Conservation (phyloP, 2,329 filamentous ascomycete genomes). For the Elsinoe australis region DNA sequence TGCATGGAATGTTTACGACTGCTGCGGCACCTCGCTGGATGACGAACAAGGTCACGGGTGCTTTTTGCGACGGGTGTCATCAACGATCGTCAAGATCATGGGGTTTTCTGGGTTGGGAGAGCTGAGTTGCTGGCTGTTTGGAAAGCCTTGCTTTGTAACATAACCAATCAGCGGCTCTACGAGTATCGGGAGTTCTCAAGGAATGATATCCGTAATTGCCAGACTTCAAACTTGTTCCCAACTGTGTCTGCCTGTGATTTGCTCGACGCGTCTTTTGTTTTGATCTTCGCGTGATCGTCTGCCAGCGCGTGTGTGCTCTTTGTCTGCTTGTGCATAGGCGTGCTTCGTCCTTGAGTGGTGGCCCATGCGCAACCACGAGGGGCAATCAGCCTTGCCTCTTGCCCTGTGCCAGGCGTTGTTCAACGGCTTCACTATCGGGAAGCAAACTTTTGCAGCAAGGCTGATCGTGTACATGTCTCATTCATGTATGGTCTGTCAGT, state of each 20-base stretch:
- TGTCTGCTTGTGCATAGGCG: background rate
- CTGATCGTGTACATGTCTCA: background rate
- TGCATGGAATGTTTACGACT: constrained; percentile 30
- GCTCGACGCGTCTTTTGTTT: constrained; percentile 15
- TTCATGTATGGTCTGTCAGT: background rate
- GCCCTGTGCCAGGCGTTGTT: background rate
- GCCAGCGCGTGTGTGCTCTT: background rate
- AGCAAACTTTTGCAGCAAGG: background rate
- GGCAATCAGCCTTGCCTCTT: background rate
- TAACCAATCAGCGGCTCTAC: constrained; percentile 17
- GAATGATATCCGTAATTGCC: constrained; percentile 18
- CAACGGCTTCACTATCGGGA: constrained; percentile 11
- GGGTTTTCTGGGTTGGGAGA: constrained; percentile 15
- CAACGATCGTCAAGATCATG: constrained; percentile 27
- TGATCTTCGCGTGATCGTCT: background rate
- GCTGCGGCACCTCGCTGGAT: constrained; percentile 18
- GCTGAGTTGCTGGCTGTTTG: constrained; percentile 16
- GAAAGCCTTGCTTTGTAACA: constrained; percentile 16
- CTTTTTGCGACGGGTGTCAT: constrained; percentile 17
- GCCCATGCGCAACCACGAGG: background rate
- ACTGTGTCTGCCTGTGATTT: background rate
- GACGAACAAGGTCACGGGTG: constrained; percentile 13
- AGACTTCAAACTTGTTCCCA: constrained; percentile 2
- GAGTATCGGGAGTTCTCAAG: constrained; percentile 17
- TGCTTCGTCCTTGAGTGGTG: background rate